A percentile compares a stretch with the other conserved stretches of the same genome.
phyloP scores from a whole-genome alignment of 495 filamentous ascomycete genomes.

The Aspergillus funiculosus region DNA sequence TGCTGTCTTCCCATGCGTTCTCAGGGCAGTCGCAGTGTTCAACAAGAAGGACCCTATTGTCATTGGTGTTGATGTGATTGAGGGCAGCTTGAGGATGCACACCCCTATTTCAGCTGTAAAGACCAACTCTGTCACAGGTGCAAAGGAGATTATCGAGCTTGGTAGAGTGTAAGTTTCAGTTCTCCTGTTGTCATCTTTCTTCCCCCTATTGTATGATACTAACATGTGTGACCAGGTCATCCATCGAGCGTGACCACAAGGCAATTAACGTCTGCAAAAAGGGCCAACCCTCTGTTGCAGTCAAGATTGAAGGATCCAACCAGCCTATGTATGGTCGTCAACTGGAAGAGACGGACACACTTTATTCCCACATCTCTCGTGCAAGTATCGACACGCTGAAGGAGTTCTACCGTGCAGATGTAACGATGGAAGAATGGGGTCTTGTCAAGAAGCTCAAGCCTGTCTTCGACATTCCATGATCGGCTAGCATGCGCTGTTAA shows the following conservation, averaged over 20 bases:
- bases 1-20: slow-evolving; percentile 94
- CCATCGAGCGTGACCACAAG: slow-evolving; percentile 98
- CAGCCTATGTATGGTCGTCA: slow-evolving; percentile 95
- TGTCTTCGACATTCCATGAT: slow-evolving; percentile 80
- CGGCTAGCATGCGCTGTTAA: not conserved
- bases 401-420: slow-evolving; percentile 88
- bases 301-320: slow-evolving; percentile 96
- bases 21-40: slow-evolving; percentile 86
- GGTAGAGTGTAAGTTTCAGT: slow-evolving; percentile 87
- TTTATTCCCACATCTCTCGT: slow-evolving; percentile 84
- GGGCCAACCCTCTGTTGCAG: slow-evolving; percentile 89
- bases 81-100: slow-evolving; percentile 76
- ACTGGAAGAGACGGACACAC: slow-evolving; percentile 82
- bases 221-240: slow-evolving; percentile 54
- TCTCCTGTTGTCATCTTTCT: not conserved
- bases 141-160: slow-evolving; percentile 74
- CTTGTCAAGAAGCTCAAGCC: slow-evolving; percentile 90
- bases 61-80: slow-evolving; percentile 88
- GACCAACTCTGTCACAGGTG: slow-evolving; percentile 67
- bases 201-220: slow-evolving; percentile 5
- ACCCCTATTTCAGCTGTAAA: slow-evolving; percentile 86
- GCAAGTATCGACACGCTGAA: slow-evolving; percentile 90
- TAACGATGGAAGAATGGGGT: slow-evolving; percentile 89
- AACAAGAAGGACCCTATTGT: slow-evolving; percentile 98
- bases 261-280: slow-evolving; percentile 84